Conservation (phyloP, 768 basidiomycete species). For the Pleurotus eryngii region DNA sequence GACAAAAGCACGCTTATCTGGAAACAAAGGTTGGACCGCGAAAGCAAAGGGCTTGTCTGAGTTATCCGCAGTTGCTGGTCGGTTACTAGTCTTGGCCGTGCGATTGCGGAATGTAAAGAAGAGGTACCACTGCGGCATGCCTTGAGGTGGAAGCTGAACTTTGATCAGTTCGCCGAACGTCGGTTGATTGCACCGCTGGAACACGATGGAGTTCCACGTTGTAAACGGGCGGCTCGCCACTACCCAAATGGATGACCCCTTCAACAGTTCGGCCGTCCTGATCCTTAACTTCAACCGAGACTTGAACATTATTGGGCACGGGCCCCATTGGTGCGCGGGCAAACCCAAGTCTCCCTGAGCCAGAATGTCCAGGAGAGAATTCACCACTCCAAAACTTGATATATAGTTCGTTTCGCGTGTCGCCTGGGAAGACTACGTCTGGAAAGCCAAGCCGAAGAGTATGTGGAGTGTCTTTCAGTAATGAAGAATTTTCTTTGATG, state of each 20-base stretch:
- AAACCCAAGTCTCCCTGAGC: conserved; percentile 55
- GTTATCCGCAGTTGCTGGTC: conserved; percentile 31
- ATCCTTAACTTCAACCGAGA: conserved; percentile 84
- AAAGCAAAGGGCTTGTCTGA: conserved; percentile 86
- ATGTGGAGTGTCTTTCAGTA: conserved; percentile 77
- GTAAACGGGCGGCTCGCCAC: conserved; percentile 77
- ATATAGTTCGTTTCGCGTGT: conserved; percentile 91
- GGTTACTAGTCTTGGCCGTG: conserved; percentile 39
- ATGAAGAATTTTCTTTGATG: conserved; percentile 77
- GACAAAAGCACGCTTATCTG: conserved; percentile 71
- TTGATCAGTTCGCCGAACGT: conserved; percentile 95
- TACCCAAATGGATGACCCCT: conserved; percentile 74
- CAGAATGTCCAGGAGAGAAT: conserved; percentile 57
- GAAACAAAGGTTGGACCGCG: conserved; percentile 85
- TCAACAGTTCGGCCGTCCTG: conserved; percentile 67
- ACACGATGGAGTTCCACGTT: conserved; percentile 88
- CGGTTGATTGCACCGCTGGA: conserved; percentile 82
- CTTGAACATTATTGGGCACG: conserved; percentile 72
- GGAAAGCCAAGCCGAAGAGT: conserved; percentile 91
- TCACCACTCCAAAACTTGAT: conserved; percentile 95
- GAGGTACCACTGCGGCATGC: conserved; percentile 78
- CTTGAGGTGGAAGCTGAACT: conserved; percentile 65
- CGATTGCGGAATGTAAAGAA: conserved; percentile 87
- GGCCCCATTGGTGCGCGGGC: conserved; percentile 55
- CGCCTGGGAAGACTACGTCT: conserved; percentile 92